Conservation (phyloP, 225 moss, liverwort and hornwort species). For the Rhytidiadelphus loreus region DNA sequence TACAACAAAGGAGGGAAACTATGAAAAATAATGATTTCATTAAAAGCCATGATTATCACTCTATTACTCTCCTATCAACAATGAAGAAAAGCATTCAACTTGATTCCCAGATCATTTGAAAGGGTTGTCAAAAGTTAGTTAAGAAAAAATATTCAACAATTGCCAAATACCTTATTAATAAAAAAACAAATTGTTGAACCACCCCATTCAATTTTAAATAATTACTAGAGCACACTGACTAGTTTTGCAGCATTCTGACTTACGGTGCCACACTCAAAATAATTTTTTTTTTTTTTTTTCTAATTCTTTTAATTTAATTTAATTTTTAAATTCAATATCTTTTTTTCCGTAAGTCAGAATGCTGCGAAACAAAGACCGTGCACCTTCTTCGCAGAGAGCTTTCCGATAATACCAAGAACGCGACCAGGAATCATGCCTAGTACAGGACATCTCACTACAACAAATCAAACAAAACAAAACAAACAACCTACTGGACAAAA, state of each 20-base stretch:
- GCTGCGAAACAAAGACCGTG: too few relatives aligned
- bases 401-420: too few relatives aligned
- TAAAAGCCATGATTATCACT: background rate
- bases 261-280: too few relatives aligned
- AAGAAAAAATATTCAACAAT: background rate
- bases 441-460: too few relatives aligned
- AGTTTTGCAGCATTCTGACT: too few relatives aligned
- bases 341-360: fast-evolving
- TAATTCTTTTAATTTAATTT: too few relatives aligned
- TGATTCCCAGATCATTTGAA: background rate
- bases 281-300: too few relatives aligned
- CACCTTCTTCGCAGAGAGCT: fast-evolving
- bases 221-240: background rate
- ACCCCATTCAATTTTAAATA: background rate
- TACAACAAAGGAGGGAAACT: background rate
- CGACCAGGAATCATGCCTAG: too few relatives aligned
- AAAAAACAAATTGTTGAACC: background rate
- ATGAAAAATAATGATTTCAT: background rate
- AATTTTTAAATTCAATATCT: too few relatives aligned
- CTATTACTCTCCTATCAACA: too few relatives aligned
- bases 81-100: background rate
- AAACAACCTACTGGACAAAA: background rate
- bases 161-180: background rate
- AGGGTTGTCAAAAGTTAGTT: background rate
- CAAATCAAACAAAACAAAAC: too few relatives aligned